Evolutionary conservation across 257 asterid species (phyloP), one percentile per base, ranked within the genome.

Genomic region (Dorcoceras hygrometricum): DNA sequence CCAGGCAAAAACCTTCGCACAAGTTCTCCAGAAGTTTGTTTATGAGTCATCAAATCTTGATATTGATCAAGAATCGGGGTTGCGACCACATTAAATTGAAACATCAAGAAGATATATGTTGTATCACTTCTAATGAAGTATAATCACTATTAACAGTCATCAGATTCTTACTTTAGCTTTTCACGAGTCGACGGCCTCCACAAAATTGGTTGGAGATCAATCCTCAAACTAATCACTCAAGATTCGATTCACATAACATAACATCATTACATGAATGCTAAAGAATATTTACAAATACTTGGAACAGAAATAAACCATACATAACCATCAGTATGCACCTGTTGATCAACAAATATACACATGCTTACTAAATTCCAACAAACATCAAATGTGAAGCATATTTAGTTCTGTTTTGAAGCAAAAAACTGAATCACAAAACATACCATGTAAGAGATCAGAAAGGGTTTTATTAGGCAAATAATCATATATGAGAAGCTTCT

Each of bases 401-500:
- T 39, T 31, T 39, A 20, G 46, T 26, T 19, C 4, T 2, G n/a
- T 20, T 57, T 58, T 23, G 14, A 50, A 14, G 50, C 59, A 20
- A 53, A 57, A n/a, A 19, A 26, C 6, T 26, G 63, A 62, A 23
- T 29, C 34, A 7, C 19, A 53, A 59, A 24, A 56, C 75, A 71
- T 79, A 94, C 99, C 99, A 79, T 94, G 96, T 72, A 94, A 85
- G 60, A 88, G 91, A 75, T 87, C 98, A 72, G 78, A 74, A 58
- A 94, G 98, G 2, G 87, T 87, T 39, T 80, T 90, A 79, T 84
- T 85, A 34, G 91, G 84, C 14, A 88, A 63, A 77, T 90, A 90
- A 46, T 94, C 99, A 75, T 90, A 85, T 4, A 94, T 90, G 73
- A 94, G 95, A 71, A 94, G 96, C 80, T 94, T 94, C 80, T 94